phyloP scores from a whole-genome alignment of 2,329 filamentous ascomycete species.

The Fusarium anguioides region DNA sequence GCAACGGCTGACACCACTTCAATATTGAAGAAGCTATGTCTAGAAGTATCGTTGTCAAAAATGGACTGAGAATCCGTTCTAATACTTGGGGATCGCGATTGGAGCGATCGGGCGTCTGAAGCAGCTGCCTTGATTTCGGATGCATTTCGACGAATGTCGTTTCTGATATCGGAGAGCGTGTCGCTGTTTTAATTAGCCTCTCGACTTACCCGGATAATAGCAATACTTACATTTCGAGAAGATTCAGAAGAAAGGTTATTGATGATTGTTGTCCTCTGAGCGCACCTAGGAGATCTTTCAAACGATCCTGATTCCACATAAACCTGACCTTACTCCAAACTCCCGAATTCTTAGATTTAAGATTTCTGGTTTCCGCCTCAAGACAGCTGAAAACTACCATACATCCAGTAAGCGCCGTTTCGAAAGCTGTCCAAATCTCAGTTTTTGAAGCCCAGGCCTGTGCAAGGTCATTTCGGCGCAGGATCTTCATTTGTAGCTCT shows the following conservation, averaged over 20 bases:
- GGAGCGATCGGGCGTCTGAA: no score
- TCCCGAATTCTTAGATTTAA: not conserved
- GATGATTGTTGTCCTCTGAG: not conserved
- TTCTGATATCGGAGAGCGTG: no score
- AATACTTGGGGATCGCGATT: no score
- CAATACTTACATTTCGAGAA: not conserved
- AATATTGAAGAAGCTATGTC: no score
- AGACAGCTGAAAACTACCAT: slow-evolving; percentile 15
- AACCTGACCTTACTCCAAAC: slow-evolving; percentile 10
- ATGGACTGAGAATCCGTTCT: no score
- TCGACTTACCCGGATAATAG: no score
- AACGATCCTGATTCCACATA: slow-evolving; percentile 8
- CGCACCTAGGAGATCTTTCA: not conserved
- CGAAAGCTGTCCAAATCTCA: slow-evolving; percentile 1
- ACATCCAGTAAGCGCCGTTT: not conserved
- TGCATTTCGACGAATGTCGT: no score
- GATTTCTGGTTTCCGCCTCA: not conserved
- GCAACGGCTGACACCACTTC: no score
- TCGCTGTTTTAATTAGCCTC: no score
- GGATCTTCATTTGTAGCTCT: slow-evolving; percentile 10
- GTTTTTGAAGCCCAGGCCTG: slow-evolving; percentile 4
- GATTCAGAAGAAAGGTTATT: not conserved
- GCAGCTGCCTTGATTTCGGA: no score
- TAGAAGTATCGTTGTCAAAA: no score
- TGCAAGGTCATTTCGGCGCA: not conserved